Evolutionary conservation across 2,329 filamentous ascomycete species (phyloP).

Genomic region (Escovopsis sp.): DNA sequence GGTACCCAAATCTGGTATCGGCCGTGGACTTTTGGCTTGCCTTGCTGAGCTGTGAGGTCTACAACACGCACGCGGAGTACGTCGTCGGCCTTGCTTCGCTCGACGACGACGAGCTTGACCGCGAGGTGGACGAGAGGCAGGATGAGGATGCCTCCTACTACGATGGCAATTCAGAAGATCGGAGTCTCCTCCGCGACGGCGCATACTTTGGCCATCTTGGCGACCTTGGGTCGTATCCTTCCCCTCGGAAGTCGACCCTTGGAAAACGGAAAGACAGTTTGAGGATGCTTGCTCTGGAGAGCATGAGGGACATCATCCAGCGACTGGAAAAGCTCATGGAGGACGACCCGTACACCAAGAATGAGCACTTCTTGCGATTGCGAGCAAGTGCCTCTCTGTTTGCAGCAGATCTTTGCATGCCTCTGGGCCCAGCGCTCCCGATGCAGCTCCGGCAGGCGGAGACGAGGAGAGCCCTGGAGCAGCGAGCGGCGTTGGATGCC

Average conservation of each 20-base stretch:
- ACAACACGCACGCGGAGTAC: constrained; percentile 51
- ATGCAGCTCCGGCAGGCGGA: constrained; percentile 15
- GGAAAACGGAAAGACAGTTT: constrained; percentile 24
- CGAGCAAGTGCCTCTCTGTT: constrained; percentile 63
- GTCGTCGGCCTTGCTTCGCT: constrained; percentile 26
- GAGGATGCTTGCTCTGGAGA: constrained; percentile 35
- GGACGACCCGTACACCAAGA: constrained; percentile 55
- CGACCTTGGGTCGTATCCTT: neutral
- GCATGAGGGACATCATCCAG: constrained; percentile 47
- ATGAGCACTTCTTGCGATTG: constrained; percentile 50
- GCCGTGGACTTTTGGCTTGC: constrained; percentile 69
- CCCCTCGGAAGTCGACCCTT: constrained; percentile 5
- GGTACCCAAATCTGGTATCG: constrained; percentile 42
- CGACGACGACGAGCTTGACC: constrained; percentile 9
- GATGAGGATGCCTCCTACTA: too few species aligned
- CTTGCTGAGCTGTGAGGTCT: constrained; percentile 69
- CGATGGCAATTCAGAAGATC: too few species aligned
- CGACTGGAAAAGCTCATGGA: constrained; percentile 59
- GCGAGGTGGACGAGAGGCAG: constrained; percentile 13
- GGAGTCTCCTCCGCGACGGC: constrained; percentile 1
- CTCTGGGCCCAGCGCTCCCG: constrained; percentile 19
- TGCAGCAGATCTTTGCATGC: constrained; percentile 51
- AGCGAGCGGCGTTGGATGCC: constrained; percentile 12
- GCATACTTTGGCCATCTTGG: neutral
- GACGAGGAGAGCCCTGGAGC: constrained; percentile 14